Evolutionary conservation across 768 basidiomycete species (phyloP).

Genomic region (Boletus sp.): DNA sequence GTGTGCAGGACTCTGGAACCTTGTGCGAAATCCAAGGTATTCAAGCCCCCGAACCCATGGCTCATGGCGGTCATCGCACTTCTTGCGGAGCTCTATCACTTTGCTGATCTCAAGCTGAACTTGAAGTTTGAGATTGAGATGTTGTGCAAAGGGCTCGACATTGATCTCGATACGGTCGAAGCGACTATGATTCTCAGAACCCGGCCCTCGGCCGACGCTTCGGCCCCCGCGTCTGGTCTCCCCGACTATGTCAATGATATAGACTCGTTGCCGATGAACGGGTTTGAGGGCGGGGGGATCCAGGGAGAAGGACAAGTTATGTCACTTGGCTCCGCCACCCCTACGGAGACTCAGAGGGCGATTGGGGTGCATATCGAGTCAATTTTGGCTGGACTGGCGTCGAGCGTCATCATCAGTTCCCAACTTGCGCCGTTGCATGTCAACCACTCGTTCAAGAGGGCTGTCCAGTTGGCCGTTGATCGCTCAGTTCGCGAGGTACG

Average conservation of each 20-base stretch:
- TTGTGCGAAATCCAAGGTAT: constrained; percentile 85
- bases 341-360: constrained; percentile 63
- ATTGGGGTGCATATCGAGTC: constrained; percentile 79
- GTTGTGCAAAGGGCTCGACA: constrained; percentile 86
- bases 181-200: constrained; percentile 80
- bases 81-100: constrained; percentile 94
- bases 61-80: constrained; percentile 92
- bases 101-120: constrained; percentile 93
- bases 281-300: constrained; percentile 55
- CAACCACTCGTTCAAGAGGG: constrained; percentile 85
- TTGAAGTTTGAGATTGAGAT: constrained; percentile 99
- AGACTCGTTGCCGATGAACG: constrained; percentile 73
- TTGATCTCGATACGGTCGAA: constrained; percentile 83
- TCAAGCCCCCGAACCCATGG: constrained; percentile 98
- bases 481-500: constrained; percentile 90
- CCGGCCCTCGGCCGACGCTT: constrained; percentile 61
- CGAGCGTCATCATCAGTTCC: constrained; percentile 72
- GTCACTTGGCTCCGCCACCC: constrained; percentile 55
- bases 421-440: constrained; percentile 72
- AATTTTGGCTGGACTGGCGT: constrained; percentile 68
- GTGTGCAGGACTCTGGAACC: constrained; percentile 96
- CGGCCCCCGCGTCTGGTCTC: constrained; percentile 50
- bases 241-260: constrained; percentile 82
- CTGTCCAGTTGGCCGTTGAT: constrained; percentile 88
- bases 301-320: constrained; percentile 60